Evolutionary conservation across 257 asterid species (phyloP), one percentile per base, ranked within the genome.

Genomic region (Capsicum chinense): DNA sequence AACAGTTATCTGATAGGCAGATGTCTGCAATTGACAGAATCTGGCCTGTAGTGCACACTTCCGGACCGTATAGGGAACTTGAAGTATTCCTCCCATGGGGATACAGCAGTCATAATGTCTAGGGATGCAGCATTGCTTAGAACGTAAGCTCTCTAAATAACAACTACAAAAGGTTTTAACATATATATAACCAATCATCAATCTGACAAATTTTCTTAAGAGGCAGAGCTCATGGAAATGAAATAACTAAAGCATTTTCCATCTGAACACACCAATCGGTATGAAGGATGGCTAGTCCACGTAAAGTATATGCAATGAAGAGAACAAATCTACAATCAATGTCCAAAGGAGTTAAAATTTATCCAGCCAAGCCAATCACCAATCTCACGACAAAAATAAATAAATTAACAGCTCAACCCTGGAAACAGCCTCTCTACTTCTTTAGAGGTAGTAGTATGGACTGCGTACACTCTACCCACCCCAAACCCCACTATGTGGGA

Each of bases 1-100:
- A 0, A 92, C 84, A 86, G 98, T 39, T 39, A 83, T 92, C 92
- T 5, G 94, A 1, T 39, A 92, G 83, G 94, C 98, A 94, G 94
- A 84, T 97, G 93, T 89, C 89, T 95, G 90, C 88, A 89, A 5
- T 87, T 93, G 83, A 89, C 94, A 17, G 98, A 54, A 54, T 54
- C 16, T 11, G 58, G 4, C 12, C 58, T 54, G 16, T 12, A 54
- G 15, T 54, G 58, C 5, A 14, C 58, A 54, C 58, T 12, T 54
- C 15, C 58, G 12, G 58, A 14, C 15, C 16, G 5, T 54, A 11
- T 54, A 54, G 12, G 66, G 68, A 10, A 4, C 2, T 60, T 19
- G 68, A 60, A 37, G 68, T 60, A 26, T 21, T 62, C 37, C 37
- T 19, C 37, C 68, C 42, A 62, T n/a, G 37, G 68, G 68, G 5